Evolutionary conservation across 306 rosid genomes (phyloP), one percentile per base, ranked within the genome.

Genomic region (Herpetospermum pedunculosum): DNA sequence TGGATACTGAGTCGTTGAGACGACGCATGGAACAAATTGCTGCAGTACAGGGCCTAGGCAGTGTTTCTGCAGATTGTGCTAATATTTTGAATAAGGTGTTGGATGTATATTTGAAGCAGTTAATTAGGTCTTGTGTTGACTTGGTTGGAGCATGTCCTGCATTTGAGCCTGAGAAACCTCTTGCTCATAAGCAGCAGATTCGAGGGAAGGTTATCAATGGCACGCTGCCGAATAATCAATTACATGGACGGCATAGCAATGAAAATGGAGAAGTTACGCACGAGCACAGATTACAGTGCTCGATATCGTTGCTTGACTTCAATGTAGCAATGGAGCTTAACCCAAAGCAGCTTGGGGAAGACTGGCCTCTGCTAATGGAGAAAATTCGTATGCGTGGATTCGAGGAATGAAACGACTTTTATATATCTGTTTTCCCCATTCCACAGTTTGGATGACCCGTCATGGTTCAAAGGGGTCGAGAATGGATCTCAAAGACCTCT

Each of bases 241-340:
- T 79, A 70, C 92, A 85, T 6, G 26, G 79, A 78, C 91, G 83
- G 72, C 67, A 75, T 41, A 55, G 83, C 73, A 86, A 77, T 71
- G 84, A 80, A 35, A 55, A 73, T 19, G 44, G 76, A 50, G 96
- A 88, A 28, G 52, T 76, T 47, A 72, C 68, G 63, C 84, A 85
- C 54, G 92, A 84, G 75, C 89, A 75, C 44, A 84, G 81, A 70
- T 73, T 73, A 2, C 89, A 55, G 34, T 67, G 82, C 79, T 78
- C 90, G 6, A 84, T 91, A 74, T 91, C 96, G 52, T 81, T 89
- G 83, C 96, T 85, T 47, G 99, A 95, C 87, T 91, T 95, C 80
- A 95, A 89, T 80, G 89, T 92, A 77, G 99, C 99, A 34, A 89
- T 95, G 99, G 96, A 91, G 87, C 86, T 91, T 78, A 95, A 89